These are phyloP conservation scores for Hirsutella rhossiliensis DNA, from an alignment of 2,329 filamentous ascomycete genomes.

Conservation along the genomic window DNA sequence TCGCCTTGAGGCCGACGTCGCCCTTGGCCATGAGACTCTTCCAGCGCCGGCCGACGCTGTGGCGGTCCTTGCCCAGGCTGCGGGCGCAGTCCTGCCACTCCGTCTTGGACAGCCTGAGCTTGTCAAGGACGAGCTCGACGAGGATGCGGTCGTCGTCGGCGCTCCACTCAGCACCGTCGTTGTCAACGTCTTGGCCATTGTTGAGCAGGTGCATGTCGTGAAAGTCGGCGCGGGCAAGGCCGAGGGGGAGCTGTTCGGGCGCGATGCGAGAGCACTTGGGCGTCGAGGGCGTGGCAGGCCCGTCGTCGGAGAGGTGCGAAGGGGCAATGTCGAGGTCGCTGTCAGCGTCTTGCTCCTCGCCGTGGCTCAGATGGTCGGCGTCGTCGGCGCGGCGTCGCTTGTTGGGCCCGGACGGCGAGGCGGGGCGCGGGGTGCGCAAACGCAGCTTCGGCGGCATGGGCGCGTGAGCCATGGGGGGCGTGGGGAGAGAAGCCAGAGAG, in stretches of 20 bases:
- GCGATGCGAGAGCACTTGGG: constrained; percentile 50
- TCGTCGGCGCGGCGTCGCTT: background rate
- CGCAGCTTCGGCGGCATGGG: constrained; percentile 41
- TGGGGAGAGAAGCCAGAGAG: constrained; percentile 31
- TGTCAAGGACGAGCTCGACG: constrained; percentile 56
- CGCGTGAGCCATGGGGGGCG: constrained; percentile 42
- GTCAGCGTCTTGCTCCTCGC: constrained; percentile 8
- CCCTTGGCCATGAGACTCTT: constrained; percentile 47
- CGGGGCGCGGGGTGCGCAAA: constrained; percentile 31
- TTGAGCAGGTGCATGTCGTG: constrained; percentile 32
- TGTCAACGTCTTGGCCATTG: constrained; percentile 12
- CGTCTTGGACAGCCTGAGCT: constrained; percentile 49
- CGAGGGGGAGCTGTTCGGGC: constrained; percentile 47
- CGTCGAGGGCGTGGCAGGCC: constrained; percentile 31
- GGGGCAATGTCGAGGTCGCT: constrained; percentile 24
- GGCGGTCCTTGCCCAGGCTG: constrained; percentile 47
- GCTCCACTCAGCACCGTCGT: constrained; percentile 41
- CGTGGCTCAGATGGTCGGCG: background rate
- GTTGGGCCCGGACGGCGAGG: constrained; percentile 17
- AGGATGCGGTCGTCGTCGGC: constrained; percentile 52
- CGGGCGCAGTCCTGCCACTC: constrained; percentile 59
- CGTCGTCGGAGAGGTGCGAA: constrained; percentile 4
- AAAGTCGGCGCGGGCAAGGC: constrained; percentile 46
- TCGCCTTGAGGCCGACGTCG: constrained; percentile 45
- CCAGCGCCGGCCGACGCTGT: constrained; percentile 47